These are phyloP conservation scores for Trametes pubescens DNA, from an alignment of 1,284 basidiomycete species.

Conservation along the genomic window DNA sequence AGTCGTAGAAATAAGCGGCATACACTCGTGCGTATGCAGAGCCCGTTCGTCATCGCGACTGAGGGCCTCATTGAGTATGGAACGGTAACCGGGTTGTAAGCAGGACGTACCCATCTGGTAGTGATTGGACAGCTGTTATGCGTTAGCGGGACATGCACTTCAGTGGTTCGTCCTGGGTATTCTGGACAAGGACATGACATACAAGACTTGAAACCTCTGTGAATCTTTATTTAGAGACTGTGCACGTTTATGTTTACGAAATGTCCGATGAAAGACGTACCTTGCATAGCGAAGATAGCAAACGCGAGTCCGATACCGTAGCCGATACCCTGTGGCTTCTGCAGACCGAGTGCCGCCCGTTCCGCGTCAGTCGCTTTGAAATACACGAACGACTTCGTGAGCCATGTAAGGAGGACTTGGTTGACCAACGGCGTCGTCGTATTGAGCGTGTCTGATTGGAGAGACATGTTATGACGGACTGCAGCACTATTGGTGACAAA, in stretches of 20 bases:
- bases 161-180: neutral
- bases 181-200: conserved; percentile 20
- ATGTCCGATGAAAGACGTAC: conserved; percentile 33
- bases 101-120: conserved; percentile 53
- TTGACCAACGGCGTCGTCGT: conserved; percentile 71
- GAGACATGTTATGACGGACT: neutral
- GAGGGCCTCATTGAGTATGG: neutral
- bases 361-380: conserved; percentile 49
- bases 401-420: conserved; percentile 70
- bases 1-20: conserved; percentile 26
- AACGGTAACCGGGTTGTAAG: neutral
- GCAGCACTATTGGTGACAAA: neutral
- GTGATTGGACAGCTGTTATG: conserved; percentile 57
- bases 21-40: conserved; percentile 60
- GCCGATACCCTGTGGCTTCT: conserved; percentile 57
- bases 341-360: conserved; percentile 43
- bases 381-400: conserved; percentile 61
- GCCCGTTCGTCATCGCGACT: conserved; percentile 62
- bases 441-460: conserved; percentile 56
- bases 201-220: conserved; percentile 61
- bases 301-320: conserved; percentile 67
- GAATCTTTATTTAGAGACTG: neutral
- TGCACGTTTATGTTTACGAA: neutral
- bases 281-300: conserved; percentile 76
- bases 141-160: neutral